Percentiles rank a stretch among this genome's conserved stretches.
phyloP scores from a whole-genome alignment of 2,329 filamentous ascomycete genomes.

The Penicillium hordei region DNA sequence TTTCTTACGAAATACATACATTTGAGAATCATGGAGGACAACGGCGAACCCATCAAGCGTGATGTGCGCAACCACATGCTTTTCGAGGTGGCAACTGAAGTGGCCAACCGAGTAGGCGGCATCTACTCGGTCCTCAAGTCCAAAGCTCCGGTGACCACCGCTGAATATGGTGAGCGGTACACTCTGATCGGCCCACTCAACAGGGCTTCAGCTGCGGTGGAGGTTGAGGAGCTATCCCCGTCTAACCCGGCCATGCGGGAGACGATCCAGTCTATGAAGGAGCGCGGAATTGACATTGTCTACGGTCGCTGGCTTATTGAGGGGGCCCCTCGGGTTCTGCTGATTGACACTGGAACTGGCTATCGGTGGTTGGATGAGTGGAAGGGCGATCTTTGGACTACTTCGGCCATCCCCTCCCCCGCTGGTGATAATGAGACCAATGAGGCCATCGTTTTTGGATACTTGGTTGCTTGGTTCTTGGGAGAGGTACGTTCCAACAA shows the following conservation, averaged over 20 bases:
- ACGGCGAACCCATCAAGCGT: constrained; percentile 58
- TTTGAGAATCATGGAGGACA: constrained; percentile 77
- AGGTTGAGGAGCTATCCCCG: constrained; percentile 90
- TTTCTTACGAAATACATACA: neutral
- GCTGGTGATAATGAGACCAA: constrained; percentile 92
- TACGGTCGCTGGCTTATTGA: constrained; percentile 98
- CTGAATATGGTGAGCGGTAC: constrained; percentile 97
- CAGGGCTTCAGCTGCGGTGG: constrained; percentile 88
- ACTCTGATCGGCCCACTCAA: constrained; percentile 94
- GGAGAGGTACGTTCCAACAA: constrained; percentile 71
- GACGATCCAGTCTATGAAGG: constrained; percentile 89
- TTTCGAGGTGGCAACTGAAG: constrained; percentile 95
- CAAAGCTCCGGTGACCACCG: constrained; percentile 94
- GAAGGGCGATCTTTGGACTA: constrained; percentile 94
- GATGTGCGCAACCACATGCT: constrained; percentile 95
- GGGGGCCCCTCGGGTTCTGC: constrained; percentile 85
- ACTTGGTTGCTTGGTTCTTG: constrained; percentile 95
- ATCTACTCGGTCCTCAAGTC: constrained; percentile 99
- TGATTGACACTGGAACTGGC: constrained; percentile 92
- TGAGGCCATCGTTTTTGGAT: constrained; percentile 95
- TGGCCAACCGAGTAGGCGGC: constrained; percentile 95
- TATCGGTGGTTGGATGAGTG: constrained; percentile 92
- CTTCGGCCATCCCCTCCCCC: constrained; percentile 89
- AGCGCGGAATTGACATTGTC: constrained; percentile 82
- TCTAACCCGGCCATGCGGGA: constrained; percentile 73